These are phyloP conservation scores for Aspergillus baeticus DNA, from an alignment of 495 filamentous ascomycete species.

Conservation along the genomic window DNA sequence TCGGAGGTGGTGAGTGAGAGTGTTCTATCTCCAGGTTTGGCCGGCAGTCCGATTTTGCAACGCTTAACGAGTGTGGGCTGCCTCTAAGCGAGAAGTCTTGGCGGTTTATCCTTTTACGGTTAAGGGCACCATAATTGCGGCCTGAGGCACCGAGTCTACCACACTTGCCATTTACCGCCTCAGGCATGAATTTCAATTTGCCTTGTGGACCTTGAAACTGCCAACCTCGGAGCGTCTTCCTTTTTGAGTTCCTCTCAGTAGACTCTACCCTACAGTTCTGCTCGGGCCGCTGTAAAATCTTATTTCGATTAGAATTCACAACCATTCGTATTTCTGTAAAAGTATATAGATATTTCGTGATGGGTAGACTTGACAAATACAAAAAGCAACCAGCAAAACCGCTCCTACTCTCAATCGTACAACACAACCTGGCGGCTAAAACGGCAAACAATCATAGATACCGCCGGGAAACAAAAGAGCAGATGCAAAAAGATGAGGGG, in stretches of 20 bases:
- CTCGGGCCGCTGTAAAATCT: too few relatives aligned
- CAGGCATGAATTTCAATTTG: neutral
- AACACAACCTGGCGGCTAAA: conserved; percentile 24
- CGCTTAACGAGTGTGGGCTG: conserved; percentile 47
- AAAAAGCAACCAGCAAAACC: conserved; percentile 5
- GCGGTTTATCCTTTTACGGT: conserved; percentile 25
- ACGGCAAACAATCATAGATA: conserved; percentile 9
- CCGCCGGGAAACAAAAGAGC: conserved; percentile 8
- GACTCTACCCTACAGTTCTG: too few relatives aligned
- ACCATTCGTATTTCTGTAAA: too few relatives aligned
- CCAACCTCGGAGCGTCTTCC: too few relatives aligned
- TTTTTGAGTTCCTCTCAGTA: too few relatives aligned
- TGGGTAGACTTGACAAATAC: neutral
- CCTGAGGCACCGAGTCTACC: conserved; percentile 22
- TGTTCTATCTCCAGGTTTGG: conserved; percentile 40
- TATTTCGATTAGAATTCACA: too few relatives aligned
- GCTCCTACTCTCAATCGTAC: conserved; percentile 14
- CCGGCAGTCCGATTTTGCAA: conserved; percentile 46
- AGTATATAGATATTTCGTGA: neutral
- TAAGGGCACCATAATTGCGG: conserved; percentile 19
- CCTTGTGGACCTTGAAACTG: neutral
- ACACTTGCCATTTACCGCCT: neutral
- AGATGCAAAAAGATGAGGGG: neutral
- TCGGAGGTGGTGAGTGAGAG: conserved; percentile 46
- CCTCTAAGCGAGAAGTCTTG: conserved; percentile 42